These are phyloP conservation scores for Suillus subalutaceus DNA, from an alignment of 768 basidiomycete genomes.

Conservation along the genomic window DNA sequence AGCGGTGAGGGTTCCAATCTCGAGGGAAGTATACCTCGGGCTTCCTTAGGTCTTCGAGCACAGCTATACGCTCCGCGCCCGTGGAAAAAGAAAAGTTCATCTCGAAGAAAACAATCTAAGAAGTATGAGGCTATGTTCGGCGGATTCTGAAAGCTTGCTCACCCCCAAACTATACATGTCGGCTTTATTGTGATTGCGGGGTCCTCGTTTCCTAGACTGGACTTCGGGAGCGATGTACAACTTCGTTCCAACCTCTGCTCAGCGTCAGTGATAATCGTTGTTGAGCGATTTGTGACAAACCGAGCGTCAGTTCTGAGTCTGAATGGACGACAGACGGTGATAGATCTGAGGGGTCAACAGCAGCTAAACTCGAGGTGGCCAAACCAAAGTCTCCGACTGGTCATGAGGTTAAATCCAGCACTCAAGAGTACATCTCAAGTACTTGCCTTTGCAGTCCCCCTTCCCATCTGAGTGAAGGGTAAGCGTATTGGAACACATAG, in stretches of 20 bases:
- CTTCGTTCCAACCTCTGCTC: slow-evolving; percentile 82
- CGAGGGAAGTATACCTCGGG: slow-evolving; percentile 76
- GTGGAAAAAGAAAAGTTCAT: slow-evolving; percentile 90
- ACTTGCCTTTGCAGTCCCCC: slow-evolving; percentile 77
- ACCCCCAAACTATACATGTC: slow-evolving; percentile 96
- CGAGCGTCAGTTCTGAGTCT: slow-evolving; percentile 77
- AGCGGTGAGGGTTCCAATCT: slow-evolving; percentile 65
- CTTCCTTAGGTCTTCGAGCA: slow-evolving; percentile 77
- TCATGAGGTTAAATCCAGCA: not conserved
- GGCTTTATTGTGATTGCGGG: slow-evolving; percentile 84
- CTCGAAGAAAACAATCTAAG: slow-evolving; percentile 93
- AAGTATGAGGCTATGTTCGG: slow-evolving; percentile 6
- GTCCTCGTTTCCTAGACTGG: slow-evolving; percentile 58
- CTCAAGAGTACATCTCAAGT: not conserved
- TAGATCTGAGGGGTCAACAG: slow-evolving; percentile 74
- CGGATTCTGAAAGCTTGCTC: slow-evolving; percentile 27
- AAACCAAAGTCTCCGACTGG: slow-evolving; percentile 92
- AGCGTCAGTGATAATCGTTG: not conserved
- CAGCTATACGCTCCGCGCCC: slow-evolving; percentile 79
- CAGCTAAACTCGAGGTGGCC: slow-evolving; percentile 80
- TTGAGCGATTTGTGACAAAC: slow-evolving; percentile 36
- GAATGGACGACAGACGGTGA: slow-evolving; percentile 44
- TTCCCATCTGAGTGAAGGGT: slow-evolving; percentile 60
- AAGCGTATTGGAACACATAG: not conserved
- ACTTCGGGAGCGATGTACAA: slow-evolving; percentile 95